Conservation (phyloP, 2,329 filamentous ascomycete genomes). For the Diaporthe eres region DNA sequence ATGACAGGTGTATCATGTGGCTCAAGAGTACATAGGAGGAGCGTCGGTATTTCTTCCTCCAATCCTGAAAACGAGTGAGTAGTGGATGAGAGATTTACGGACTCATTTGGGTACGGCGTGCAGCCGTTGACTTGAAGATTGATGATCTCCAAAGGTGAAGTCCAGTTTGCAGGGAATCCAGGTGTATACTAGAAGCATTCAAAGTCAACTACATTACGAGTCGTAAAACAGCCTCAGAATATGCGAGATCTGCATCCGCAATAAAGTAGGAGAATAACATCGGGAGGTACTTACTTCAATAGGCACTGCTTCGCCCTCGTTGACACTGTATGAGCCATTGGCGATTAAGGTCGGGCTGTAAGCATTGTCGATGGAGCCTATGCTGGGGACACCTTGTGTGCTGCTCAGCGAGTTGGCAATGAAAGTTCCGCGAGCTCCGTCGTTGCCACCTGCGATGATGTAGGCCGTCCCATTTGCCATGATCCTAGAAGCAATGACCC, state of each 20-base stretch:
- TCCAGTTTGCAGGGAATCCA: conserved; percentile 36
- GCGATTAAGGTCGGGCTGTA: conserved; percentile 28
- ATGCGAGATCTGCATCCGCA: not conserved
- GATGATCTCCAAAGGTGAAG: conserved; percentile 31
- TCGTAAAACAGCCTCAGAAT: too few species aligned
- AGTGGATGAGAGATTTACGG: not conserved
- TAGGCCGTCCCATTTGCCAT: conserved; percentile 24
- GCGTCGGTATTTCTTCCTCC: too few species aligned
- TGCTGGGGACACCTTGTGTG: conserved; percentile 28
- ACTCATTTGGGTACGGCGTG: conserved; percentile 25
- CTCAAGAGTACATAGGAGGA: not conserved
- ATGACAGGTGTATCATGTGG: not conserved
- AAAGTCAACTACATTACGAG: not conserved
- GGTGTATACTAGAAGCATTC: conserved; percentile 1
- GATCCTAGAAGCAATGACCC: conserved; percentile 19
- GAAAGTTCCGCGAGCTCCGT: conserved; percentile 21
- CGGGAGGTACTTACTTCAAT: not conserved
- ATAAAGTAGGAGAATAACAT: not conserved
- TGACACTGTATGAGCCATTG: conserved; percentile 27
- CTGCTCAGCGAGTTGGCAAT: conserved; percentile 29
- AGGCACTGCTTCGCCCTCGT: conserved; percentile 26
- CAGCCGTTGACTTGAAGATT: conserved; percentile 29
- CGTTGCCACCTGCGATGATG: conserved; percentile 31
- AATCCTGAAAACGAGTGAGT: too few species aligned
- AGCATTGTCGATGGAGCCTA: conserved; percentile 33